These are phyloP conservation scores for Cercis canadensis DNA, from an alignment of 306 rosid species.

Conservation along the genomic window DNA sequence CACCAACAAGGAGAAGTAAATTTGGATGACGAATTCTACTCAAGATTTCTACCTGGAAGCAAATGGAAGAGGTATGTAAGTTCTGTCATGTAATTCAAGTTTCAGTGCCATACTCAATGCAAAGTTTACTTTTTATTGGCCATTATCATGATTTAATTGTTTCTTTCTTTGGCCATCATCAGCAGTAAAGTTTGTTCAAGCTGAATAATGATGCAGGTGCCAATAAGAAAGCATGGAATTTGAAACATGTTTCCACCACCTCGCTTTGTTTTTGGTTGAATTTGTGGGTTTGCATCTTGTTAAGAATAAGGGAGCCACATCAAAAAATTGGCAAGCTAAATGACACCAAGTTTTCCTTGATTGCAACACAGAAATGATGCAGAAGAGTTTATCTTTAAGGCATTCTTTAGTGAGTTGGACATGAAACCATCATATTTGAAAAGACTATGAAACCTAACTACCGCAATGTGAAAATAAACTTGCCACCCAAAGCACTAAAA, in stretches of 20 bases:
- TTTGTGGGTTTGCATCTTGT: slow-evolving; percentile 24
- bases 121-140: slow-evolving; percentile 6
- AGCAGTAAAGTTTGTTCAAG: not conserved
- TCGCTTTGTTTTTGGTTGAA: slow-evolving; percentile 20
- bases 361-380: not conserved
- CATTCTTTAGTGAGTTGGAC: not conserved
- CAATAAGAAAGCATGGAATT: not conserved
- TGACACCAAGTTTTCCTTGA: not conserved
- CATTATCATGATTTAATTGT: not conserved
- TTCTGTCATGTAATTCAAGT: slow-evolving; percentile 19
- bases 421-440: slow-evolving; percentile 21
- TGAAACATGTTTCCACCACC: slow-evolving; percentile 1
- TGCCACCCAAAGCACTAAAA: no score
- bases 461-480: slow-evolving; percentile 9
- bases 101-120: not conserved
- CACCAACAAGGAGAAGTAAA: slow-evolving; percentile 94
- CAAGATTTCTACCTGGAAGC: slow-evolving; percentile 77
- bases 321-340: slow-evolving; percentile 1
- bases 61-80: slow-evolving; percentile 39
- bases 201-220: slow-evolving; percentile 1
- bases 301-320: slow-evolving; percentile 4
- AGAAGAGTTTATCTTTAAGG: slow-evolving; percentile 30
- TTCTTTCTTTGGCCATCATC: not conserved
- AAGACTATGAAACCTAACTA: slow-evolving; percentile 18
- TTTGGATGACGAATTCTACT: slow-evolving; percentile 92